A percentile compares a stretch with the other conserved stretches of the same genome.
These are phyloP conservation scores for Metschnikowia lachancei DNA, from an alignment of 805 yeast genomes.

Conservation along the genomic window DNA sequence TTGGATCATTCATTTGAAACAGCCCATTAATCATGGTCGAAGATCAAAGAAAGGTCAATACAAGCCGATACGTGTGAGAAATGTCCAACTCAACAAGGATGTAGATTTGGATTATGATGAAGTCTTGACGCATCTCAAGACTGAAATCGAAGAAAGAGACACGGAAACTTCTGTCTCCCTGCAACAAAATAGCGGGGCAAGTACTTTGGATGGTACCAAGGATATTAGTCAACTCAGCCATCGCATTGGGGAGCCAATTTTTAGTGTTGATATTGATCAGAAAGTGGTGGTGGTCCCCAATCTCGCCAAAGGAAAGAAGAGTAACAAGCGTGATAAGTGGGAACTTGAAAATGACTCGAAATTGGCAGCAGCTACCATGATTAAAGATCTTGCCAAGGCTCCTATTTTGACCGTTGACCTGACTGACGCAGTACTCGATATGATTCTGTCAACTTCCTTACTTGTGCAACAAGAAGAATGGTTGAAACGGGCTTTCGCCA, in stretches of 20 bases:
- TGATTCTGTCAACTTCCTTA: constrained; percentile 75
- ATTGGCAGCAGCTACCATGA: constrained; percentile 52
- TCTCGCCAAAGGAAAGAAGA: constrained; percentile 77
- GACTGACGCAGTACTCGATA: constrained; percentile 79
- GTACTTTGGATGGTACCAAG: background rate
- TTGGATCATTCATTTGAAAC: constrained; percentile 77
- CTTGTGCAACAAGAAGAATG: constrained; percentile 70
- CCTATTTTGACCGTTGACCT: constrained; percentile 80
- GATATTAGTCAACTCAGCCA: constrained; percentile 6
- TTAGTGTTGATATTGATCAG: constrained; percentile 43
- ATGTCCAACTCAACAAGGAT: constrained; percentile 59
- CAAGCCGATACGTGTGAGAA: constrained; percentile 74
- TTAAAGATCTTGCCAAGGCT: constrained; percentile 56
- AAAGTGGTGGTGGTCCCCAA: constrained; percentile 68
- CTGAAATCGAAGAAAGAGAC: constrained; percentile 27
- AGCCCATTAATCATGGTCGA: constrained; percentile 46
- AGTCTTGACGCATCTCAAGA: constrained; percentile 37
- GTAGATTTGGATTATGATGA: constrained; percentile 73
- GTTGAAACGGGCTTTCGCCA: constrained; percentile 79
- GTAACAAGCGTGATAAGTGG: constrained; percentile 75
- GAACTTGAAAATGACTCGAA: constrained; percentile 70
- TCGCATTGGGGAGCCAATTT: constrained; percentile 28
- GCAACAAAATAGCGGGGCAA: constrained; percentile 5
- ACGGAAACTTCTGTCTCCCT: constrained; percentile 11
- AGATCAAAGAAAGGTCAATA: constrained; percentile 40